These are phyloP conservation scores for Salvia miltiorrhiza DNA, from an alignment of 257 asterid genomes.

Conservation along the genomic window DNA sequence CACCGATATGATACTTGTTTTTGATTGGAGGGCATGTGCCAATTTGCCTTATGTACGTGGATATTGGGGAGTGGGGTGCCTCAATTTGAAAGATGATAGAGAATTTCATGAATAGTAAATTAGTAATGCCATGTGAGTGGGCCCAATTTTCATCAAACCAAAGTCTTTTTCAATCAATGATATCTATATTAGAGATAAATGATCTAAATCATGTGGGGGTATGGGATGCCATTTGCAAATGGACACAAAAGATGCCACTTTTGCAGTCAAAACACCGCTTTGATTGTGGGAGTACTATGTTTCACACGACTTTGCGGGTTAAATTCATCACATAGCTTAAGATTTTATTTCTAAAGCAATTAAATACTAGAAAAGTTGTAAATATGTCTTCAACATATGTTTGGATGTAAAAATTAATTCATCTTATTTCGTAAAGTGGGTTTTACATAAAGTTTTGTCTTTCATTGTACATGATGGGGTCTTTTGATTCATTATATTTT, in stretches of 20 bases:
- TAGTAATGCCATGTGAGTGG: conserved; percentile 52
- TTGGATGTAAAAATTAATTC: no score
- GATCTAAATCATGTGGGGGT: conserved; percentile 27
- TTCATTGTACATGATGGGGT: no score
- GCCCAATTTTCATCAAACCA: conserved; percentile 20
- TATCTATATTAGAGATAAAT: no score
- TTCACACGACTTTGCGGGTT: no score
- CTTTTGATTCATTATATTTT: background rate
- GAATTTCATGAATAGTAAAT: conserved; percentile 7
- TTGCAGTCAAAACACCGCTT: background rate
- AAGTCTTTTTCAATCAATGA: conserved; percentile 32
- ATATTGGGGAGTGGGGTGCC: conserved; percentile 16
- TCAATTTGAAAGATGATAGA: conserved; percentile 19
- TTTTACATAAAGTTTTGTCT: no score
- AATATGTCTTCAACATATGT: no score
- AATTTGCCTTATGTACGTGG: no score
- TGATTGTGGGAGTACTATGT: no score
- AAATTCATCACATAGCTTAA: no score
- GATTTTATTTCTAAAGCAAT: no score
- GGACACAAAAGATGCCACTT: background rate
- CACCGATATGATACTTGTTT: background rate
- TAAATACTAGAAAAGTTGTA: no score
- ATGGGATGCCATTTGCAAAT: conserved; percentile 31
- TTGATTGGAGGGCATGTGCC: conserved; percentile 23
- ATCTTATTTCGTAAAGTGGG: no score